Evolutionary conservation across 768 basidiomycete genomes (phyloP).

Genomic region (Lentinula detonsa): DNA sequence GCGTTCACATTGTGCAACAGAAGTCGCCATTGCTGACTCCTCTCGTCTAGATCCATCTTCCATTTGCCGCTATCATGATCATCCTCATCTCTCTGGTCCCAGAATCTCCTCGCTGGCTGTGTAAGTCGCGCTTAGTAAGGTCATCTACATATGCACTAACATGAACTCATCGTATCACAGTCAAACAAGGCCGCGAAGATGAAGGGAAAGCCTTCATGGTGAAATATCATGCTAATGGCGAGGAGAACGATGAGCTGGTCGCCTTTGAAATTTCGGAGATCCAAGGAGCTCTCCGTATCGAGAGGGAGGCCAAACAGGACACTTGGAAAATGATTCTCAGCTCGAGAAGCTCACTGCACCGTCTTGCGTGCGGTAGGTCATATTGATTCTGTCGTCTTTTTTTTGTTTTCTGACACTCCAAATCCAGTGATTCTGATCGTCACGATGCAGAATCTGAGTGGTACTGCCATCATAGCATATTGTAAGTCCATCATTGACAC

Average conservation of each 20-base stretch:
- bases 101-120: conserved; percentile 6
- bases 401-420: not conserved
- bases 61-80: conserved; percentile 1
- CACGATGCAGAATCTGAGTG: conserved; percentile 4
- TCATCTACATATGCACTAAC: not conserved
- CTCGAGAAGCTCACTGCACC: not conserved
- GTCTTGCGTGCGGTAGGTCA: conserved; percentile 4
- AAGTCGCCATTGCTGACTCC: not conserved
- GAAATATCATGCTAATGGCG: conserved; percentile 6
- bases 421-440: conserved; percentile 4
- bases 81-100: conserved; percentile 3
- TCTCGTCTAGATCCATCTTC: conserved; percentile 1
- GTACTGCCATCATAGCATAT: conserved; percentile 6
- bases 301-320: conserved; percentile 6
- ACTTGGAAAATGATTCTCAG: conserved; percentile 5
- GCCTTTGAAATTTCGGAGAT: conserved; percentile 5
- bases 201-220: conserved; percentile 1
- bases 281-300: not conserved
- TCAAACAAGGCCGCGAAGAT: not conserved
- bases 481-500: not conserved
- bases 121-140: not conserved
- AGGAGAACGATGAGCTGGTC: conserved; percentile 1
- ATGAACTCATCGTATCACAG: not conserved
- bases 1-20: not conserved
- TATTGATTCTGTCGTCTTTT: not conserved